Percentiles rank a stretch among this genome's conserved stretches.
phyloP scores from a whole-genome alignment of 164 flowering plant species.

The Tinospora cordifolia region DNA sequence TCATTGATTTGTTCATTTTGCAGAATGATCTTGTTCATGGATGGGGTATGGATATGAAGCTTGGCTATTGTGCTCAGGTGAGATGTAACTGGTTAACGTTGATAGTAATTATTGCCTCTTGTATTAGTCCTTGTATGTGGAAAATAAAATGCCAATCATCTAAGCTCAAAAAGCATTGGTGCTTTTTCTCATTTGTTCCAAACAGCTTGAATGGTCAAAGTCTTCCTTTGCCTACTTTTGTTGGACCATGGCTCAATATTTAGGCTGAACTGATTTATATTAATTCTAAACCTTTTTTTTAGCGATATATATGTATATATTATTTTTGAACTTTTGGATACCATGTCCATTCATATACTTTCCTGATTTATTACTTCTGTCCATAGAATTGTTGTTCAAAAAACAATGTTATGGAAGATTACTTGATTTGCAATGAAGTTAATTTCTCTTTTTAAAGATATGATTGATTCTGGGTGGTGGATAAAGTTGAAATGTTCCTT shows the following conservation, averaged over 20 bases:
- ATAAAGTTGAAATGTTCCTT: neutral
- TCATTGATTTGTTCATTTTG: conserved; percentile 7
- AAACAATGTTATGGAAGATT: neutral
- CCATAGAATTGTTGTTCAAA: too few species aligned
- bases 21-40: conserved; percentile 99
- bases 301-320: too few species aligned
- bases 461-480: neutral
- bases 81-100: neutral
- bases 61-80: conserved; percentile 98
- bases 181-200: too few species aligned
- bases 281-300: too few species aligned
- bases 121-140: neutral
- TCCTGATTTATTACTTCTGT: too few species aligned
- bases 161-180: too few species aligned
- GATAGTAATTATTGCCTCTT: neutral
- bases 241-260: neutral
- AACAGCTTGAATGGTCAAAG: neutral
- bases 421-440: neutral
- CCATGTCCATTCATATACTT: too few species aligned
- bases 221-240: neutral
- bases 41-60: conserved; percentile 98
- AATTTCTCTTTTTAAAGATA: neutral
- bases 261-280: neutral
- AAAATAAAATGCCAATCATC: neutral
- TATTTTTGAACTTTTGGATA: too few species aligned